Conservation (phyloP, 2,329 filamentous ascomycete genomes). For the Colletotrichum sublineola region DNA sequence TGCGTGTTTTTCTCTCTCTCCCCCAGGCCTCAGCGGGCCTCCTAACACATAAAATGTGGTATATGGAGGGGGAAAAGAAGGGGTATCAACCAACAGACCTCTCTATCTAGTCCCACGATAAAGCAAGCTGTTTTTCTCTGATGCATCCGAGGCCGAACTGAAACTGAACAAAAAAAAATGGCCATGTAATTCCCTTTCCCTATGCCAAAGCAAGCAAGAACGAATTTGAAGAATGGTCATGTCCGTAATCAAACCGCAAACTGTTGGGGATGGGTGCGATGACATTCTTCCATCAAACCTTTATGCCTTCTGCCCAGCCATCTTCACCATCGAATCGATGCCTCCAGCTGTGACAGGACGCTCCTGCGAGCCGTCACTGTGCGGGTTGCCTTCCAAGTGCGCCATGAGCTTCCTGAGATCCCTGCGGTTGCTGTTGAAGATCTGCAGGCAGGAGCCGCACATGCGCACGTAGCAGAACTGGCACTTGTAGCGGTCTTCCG, state of each 20-base stretch:
- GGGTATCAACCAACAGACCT: conserved; percentile 38
- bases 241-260: conserved; percentile 6
- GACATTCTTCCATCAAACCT: not conserved
- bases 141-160: conserved; percentile 5
- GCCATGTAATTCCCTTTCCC: conserved; percentile 15
- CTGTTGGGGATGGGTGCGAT: conserved; percentile 1
- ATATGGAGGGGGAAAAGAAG: conserved; percentile 25
- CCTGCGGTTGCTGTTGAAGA: conserved; percentile 56
- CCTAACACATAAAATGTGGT: conserved; percentile 26
- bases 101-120: conserved; percentile 36
- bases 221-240: not conserved
- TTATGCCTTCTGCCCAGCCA: not conserved
- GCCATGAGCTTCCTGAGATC: conserved; percentile 60
- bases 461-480: conserved; percentile 65
- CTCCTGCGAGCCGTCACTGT: not conserved
- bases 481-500: conserved; percentile 61
- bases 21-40: not conserved
- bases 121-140: conserved; percentile 14
- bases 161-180: not conserved
- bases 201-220: conserved; percentile 14
- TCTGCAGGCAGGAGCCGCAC: conserved; percentile 62
- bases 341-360: not conserved
- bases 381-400: conserved; percentile 46
- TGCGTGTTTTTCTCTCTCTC: not conserved
- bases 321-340: conserved; percentile 4